Evolutionary conservation across 805 yeast genomes (phyloP), one percentile per base, ranked within the genome.

Genomic region (Starmerella ratchasimensis): DNA sequence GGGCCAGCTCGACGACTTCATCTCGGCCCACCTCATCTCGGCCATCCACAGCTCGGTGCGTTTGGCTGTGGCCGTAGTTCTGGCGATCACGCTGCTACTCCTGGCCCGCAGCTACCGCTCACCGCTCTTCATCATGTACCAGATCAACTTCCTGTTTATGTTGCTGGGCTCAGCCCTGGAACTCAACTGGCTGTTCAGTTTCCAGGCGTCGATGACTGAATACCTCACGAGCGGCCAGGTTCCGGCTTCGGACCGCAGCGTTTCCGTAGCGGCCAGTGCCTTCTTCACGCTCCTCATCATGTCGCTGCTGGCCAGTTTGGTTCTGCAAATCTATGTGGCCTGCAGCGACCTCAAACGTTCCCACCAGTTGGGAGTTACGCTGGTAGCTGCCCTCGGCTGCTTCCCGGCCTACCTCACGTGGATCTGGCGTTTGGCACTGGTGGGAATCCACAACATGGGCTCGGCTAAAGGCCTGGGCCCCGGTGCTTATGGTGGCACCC

Each of bases 111-210:
- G 68, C 41, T 71, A 66, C 48, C 66, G 57, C 17, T 72, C 86
- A 0, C 80, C 84, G 6, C 70, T 83, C 21, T 88, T 82, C 55
- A 55, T 75, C n/a, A 58, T 83, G 31, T 84, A 86, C 56, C 75
- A 74, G 53, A 35, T 64, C 2, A 71, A 80, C 24, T 61, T 88
- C 36, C 34, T 71, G 2, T 53, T 74, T 4, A 58, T 76, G 37
- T 55, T 76, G 4, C 39, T 83, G 13, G 77, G 80, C 37, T 70
- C 84, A 1, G 67, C 70, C 2, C 57, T 84, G 5, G 74, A 68
- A 57, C 49, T 79, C 21, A 65, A 59, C 10, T 73, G 75, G 46
- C 53, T 75, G 15, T 33, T 44, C 17, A 15, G 39, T 13, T 38
- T 37, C 29, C 15, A 27, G n/a, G 59, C 74, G 0, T 37, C 73